Evolutionary conservation across 768 basidiomycete species (phyloP).

Genomic region (Mycena vitilis): DNA sequence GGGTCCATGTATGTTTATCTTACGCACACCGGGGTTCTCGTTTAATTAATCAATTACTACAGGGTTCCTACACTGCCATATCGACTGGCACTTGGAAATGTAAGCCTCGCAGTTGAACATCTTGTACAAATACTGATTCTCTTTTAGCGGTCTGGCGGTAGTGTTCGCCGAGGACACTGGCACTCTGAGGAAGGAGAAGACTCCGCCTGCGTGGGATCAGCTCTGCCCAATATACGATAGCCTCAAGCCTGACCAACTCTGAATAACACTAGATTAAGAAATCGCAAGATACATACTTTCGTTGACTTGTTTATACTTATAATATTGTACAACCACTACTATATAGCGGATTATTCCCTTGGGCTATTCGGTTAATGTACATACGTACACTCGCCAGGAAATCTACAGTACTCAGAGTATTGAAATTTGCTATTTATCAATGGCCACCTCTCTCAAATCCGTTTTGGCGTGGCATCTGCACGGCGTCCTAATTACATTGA

Average conservation of each 20-base stretch:
- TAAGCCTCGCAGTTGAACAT: constrained; percentile 27
- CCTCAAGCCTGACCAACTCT: not conserved
- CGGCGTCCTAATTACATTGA: too few species aligned
- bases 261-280: not conserved
- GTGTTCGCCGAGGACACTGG: constrained; percentile 51
- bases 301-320: too few species aligned
- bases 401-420: too few species aligned
- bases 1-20: constrained; percentile 38
- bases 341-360: too few species aligned
- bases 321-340: too few species aligned
- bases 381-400: too few species aligned
- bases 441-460: too few species aligned
- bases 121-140: not conserved
- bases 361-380: too few species aligned
- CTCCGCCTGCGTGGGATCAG: constrained; percentile 40
- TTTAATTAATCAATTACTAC: not conserved
- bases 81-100: constrained; percentile 53
- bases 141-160: constrained; percentile 48
- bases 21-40: not conserved
- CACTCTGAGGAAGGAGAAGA: constrained; percentile 31
- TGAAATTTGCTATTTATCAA: too few species aligned
- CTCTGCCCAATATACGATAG: constrained; percentile 46
- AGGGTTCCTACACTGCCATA: constrained; percentile 48
- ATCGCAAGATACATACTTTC: too few species aligned
- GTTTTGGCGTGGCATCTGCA: too few species aligned